phyloP scores from a whole-genome alignment of 306 rosid genomes.

The Cucumis cinereus region DNA sequence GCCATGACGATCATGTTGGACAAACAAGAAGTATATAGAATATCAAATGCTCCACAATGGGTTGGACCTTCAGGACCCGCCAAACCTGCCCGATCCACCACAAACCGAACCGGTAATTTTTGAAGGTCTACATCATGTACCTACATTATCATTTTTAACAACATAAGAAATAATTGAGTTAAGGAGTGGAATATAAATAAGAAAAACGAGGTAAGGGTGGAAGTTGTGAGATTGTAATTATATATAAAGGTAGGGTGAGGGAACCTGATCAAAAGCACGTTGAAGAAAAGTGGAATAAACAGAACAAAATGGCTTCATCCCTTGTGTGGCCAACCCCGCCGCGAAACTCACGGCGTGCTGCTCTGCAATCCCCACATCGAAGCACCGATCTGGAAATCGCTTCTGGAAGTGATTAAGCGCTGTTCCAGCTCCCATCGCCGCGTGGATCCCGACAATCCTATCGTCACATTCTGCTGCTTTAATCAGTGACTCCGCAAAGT shows the following conservation, averaged over 20 bases:
- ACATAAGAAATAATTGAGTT: too few relatives aligned
- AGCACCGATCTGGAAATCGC: constrained; percentile 36
- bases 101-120: constrained; percentile 72
- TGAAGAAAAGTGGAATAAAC: constrained; percentile 88
- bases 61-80: constrained; percentile 99
- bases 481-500: constrained; percentile 84
- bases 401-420: constrained; percentile 81
- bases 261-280: constrained; percentile 51
- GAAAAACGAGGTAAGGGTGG: too few relatives aligned
- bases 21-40: constrained; percentile 83
- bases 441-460: constrained; percentile 65
- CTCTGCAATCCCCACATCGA: too few relatives aligned
- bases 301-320: constrained; percentile 76
- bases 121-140: constrained; percentile 87
- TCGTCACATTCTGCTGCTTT: constrained; percentile 82
- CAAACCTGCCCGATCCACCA: constrained; percentile 82
- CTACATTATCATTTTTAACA: constrained; percentile 20
- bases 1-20: constrained; percentile 98
- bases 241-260: too few relatives aligned
- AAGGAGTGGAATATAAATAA: too few relatives aligned
- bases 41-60: constrained; percentile 73
- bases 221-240: too few relatives aligned
- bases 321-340: constrained; percentile 84
- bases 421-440: constrained; percentile 97
- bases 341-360: constrained; percentile 90